Percentiles rank a stretch among this genome's conserved stretches.
Conservation (phyloP, 768 basidiomycete genomes). For the Suillus subluteus region DNA sequence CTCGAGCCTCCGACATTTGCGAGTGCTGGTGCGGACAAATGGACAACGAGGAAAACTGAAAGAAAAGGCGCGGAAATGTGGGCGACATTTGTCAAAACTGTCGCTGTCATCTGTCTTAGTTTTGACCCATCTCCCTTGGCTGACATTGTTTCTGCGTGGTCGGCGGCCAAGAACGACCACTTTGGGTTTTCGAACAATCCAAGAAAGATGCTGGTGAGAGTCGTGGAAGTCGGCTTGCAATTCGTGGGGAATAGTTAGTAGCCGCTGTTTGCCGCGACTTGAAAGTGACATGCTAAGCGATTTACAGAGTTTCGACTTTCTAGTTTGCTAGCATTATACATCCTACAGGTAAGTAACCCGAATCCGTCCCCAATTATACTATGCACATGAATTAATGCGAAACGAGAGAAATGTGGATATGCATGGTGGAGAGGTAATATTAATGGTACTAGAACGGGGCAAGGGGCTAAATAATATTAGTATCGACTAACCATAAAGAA, state of each 20-base stretch:
- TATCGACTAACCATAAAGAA: not conserved
- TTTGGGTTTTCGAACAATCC: not conserved
- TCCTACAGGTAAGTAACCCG: not conserved
- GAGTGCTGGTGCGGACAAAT: slow-evolving; percentile 73
- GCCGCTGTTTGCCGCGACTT: not conserved
- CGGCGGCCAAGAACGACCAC: not conserved
- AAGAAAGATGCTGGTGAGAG: not conserved
- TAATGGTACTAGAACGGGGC: not conserved
- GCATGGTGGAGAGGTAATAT: not conserved
- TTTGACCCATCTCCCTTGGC: not conserved
- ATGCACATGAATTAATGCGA: slow-evolving; percentile 7
- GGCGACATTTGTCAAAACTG: slow-evolving; percentile 55
- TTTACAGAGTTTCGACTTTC: not conserved
- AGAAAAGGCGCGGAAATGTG: slow-evolving; percentile 81
- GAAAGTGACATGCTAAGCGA: not conserved
- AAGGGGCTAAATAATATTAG: not conserved
- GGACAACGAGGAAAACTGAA: slow-evolving; percentile 71
- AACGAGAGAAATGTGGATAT: slow-evolving; percentile 1
- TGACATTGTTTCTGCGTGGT: not conserved
- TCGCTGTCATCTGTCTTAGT: slow-evolving; percentile 13
- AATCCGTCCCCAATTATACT: not conserved
- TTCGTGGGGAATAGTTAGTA: not conserved
- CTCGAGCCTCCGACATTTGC: slow-evolving; percentile 74
- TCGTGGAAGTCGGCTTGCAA: not conserved
- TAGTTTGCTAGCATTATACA: not conserved